Evolutionary conservation across 257 asterid species (phyloP).

Genomic region (Cinchona pubescens): DNA sequence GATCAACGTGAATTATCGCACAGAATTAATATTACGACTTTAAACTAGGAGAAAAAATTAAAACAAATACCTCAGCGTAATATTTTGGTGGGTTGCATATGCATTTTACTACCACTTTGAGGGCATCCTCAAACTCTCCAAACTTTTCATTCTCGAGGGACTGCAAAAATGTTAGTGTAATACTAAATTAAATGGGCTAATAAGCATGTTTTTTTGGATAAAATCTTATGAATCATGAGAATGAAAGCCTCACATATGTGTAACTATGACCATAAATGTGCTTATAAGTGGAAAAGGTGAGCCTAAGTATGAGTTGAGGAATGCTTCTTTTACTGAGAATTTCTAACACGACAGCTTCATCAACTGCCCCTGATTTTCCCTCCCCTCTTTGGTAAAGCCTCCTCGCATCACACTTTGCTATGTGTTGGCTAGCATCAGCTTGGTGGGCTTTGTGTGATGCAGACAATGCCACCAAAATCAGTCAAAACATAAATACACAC

Average conservation of each 20-base stretch:
- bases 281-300: conserved; percentile 49
- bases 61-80: conserved; percentile 53
- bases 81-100: conserved; percentile 57
- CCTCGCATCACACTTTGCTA: conserved; percentile 68
- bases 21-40: too few relatives aligned
- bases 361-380: conserved; percentile 47
- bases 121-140: conserved; percentile 63
- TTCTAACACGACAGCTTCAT: conserved; percentile 64
- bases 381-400: conserved; percentile 68
- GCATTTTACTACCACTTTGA: conserved; percentile 51
- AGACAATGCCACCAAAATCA: conserved; percentile 62
- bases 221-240: not conserved
- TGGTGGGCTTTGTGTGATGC: conserved; percentile 77
- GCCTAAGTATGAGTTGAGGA: conserved; percentile 53
- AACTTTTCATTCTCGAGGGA: conserved; percentile 36
- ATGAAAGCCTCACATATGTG: conserved; percentile 37
- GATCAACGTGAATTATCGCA: too few relatives aligned
- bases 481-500: too few relatives aligned
- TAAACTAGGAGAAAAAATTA: too few relatives aligned
- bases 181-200: not conserved
- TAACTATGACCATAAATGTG: conserved; percentile 70
- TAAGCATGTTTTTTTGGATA: not conserved
- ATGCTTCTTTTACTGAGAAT: conserved; percentile 74
- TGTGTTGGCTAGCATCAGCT: conserved; percentile 61
- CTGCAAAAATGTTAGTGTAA: conserved; percentile 27